phyloP scores from a whole-genome alignment of 2,329 filamentous ascomycete species.

The Aspergillus clavatus region DNA sequence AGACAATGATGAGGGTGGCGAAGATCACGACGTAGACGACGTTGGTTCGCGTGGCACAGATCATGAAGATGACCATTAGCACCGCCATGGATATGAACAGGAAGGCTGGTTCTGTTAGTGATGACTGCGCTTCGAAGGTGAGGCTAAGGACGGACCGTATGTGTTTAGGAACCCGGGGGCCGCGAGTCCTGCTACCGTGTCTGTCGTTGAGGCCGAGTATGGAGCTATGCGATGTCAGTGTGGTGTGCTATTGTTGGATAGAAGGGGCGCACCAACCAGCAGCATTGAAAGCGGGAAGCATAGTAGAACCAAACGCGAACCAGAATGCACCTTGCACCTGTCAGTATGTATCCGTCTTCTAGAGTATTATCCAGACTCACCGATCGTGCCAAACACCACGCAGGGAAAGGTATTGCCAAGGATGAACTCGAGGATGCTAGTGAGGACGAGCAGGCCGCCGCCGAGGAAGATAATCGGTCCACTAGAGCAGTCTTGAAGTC shows the following conservation, averaged over 20 bases:
- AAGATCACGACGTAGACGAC: constrained; percentile 67
- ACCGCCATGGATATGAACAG: constrained; percentile 63
- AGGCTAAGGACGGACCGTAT: constrained; percentile 13
- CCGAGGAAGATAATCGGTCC: constrained; percentile 51
- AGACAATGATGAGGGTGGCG: constrained; percentile 55
- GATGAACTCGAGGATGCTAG: constrained; percentile 53
- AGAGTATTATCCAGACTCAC: constrained; percentile 28
- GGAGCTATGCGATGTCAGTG: constrained; percentile 10
- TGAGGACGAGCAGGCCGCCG: constrained; percentile 50
- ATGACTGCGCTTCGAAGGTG: neutral
- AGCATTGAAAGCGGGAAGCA: constrained; percentile 52
- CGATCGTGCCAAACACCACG: constrained; percentile 53
- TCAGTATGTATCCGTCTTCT: no score
- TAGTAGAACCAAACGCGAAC: constrained; percentile 52
- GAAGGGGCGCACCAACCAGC: constrained; percentile 38
- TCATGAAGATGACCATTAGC: constrained; percentile 62
- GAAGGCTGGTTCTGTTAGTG: constrained; percentile 39
- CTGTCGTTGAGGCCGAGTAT: constrained; percentile 21
- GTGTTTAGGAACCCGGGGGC: constrained; percentile 22
- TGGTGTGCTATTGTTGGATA: no score
- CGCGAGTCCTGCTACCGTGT: constrained; percentile 22
- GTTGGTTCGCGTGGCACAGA: constrained; percentile 69
- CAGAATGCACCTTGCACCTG: constrained; percentile 45
- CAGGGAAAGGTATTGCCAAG: constrained; percentile 57
- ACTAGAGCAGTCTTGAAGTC: no score